phyloP scores from a whole-genome alignment of 164 flowering plant species.

The Annona squamosa region DNA sequence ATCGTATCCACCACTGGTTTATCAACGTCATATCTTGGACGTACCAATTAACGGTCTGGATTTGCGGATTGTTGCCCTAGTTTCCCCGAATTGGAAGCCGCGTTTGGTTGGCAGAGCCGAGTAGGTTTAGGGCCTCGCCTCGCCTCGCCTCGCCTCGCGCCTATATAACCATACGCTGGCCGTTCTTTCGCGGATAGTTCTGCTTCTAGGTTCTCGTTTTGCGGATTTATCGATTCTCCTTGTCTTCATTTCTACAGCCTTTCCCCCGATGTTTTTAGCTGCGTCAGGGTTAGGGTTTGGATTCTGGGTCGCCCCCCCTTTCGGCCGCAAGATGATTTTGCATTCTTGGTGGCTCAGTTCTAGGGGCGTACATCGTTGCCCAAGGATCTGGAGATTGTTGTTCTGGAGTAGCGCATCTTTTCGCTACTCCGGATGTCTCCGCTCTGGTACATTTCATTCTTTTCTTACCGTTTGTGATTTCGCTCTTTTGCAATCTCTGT shows the following conservation, averaged over 20 bases:
- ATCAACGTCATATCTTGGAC: neutral
- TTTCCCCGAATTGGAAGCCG: neutral
- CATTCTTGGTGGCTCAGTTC: conserved; percentile 11
- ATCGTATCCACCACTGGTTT: too few species aligned
- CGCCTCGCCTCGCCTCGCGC: neutral
- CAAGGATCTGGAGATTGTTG: neutral
- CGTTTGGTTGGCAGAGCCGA: neutral
- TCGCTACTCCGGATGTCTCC: neutral
- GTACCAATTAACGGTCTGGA: neutral
- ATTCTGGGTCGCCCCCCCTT: neutral
- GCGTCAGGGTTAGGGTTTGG: neutral
- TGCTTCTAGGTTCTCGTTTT: neutral
- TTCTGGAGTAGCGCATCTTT: neutral
- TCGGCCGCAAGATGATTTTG: neutral
- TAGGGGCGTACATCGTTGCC: conserved; percentile 8
- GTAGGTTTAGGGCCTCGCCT: neutral
- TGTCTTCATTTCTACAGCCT: neutral
- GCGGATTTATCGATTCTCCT: neutral
- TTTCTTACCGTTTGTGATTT: too few species aligned
- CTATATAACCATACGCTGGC: neutral
- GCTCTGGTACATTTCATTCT: neutral
- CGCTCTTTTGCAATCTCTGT: too few species aligned
- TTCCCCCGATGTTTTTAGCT: neutral
- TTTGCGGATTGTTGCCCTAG: neutral
- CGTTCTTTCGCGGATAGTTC: neutral